Conservation (phyloP, 139 green algal genomes). For the Chlamydomonas eustigma region DNA sequence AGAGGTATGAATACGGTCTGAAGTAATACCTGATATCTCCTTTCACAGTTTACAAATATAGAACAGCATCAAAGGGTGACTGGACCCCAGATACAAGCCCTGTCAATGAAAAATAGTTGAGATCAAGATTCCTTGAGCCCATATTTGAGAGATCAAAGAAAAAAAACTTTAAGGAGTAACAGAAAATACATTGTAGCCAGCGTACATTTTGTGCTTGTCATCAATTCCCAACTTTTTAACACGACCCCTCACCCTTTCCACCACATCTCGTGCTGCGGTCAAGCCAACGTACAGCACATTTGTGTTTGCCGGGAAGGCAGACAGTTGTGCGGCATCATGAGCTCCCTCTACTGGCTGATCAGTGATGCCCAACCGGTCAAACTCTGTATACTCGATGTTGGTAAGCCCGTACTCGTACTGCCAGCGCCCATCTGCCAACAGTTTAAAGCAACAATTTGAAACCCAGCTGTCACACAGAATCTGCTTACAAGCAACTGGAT, state of each 20-base stretch:
- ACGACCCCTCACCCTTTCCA: slow-evolving; percentile 37
- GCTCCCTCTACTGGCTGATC: slow-evolving; percentile 57
- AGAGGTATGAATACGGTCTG: too few relatives aligned
- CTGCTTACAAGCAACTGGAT: too few relatives aligned
- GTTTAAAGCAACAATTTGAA: background rate
- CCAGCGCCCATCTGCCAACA: slow-evolving; percentile 20
- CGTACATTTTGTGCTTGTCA: too few relatives aligned
- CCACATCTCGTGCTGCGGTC: slow-evolving; percentile 31
- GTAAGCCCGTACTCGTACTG: slow-evolving; percentile 79
- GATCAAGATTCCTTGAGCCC: too few relatives aligned
- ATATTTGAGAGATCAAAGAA: background rate
- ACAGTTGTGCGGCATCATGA: background rate
- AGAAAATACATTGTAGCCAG: too few relatives aligned
- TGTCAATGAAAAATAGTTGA: too few relatives aligned
- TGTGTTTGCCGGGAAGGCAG: slow-evolving; percentile 93
- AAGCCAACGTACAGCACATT: slow-evolving; percentile 93
- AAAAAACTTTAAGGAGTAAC: too few relatives aligned
- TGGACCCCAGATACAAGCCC: too few relatives aligned
- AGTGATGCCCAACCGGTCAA: slow-evolving; percentile 80
- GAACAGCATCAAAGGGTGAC: too few relatives aligned
- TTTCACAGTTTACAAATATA: too few relatives aligned
- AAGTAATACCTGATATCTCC: too few relatives aligned
- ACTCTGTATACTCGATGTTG: slow-evolving; percentile 99
- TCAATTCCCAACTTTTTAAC: slow-evolving; percentile 8
- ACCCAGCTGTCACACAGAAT: too few relatives aligned